phyloP scores from a whole-genome alignment of 2,329 filamentous ascomycete genomes.

The Ophioceras dolichostomum region DNA sequence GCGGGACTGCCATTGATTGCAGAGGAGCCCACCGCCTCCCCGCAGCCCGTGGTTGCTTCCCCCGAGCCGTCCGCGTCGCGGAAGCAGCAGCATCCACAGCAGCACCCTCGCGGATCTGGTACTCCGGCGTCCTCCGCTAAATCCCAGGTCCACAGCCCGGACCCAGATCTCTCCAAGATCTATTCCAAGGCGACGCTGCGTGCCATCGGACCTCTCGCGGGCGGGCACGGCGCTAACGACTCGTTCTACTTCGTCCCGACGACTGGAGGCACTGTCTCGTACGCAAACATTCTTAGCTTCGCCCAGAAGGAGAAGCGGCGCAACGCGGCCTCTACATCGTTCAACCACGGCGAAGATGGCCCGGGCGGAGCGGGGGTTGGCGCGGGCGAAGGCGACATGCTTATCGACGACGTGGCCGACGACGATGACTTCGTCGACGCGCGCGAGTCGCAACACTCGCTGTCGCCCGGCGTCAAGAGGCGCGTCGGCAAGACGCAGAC shows the following conservation, averaged over 20 bases:
- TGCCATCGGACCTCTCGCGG: slow-evolving; percentile 62
- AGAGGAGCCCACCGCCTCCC: slow-evolving; percentile 36
- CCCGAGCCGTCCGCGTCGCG: slow-evolving; percentile 25
- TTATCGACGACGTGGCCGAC: slow-evolving; percentile 30
- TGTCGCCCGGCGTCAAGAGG: slow-evolving; percentile 28
- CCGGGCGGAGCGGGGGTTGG: too few relatives aligned
- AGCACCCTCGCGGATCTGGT: too few relatives aligned
- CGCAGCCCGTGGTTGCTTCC: too few relatives aligned
- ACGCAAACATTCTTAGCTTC: slow-evolving; percentile 74
- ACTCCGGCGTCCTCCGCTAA: too few relatives aligned
- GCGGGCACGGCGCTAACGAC: slow-evolving; percentile 51
- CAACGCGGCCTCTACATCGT: slow-evolving; percentile 33
- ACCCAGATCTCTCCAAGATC: slow-evolving; percentile 70
- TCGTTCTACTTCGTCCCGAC: slow-evolving; percentile 94
- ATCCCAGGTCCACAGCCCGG: slow-evolving; percentile 25
- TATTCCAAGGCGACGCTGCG: slow-evolving; percentile 78
- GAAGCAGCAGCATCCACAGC: slow-evolving; percentile 18
- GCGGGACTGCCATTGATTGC: slow-evolving; percentile 71
- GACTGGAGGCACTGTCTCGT: slow-evolving; percentile 82
- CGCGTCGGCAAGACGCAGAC: slow-evolving; percentile 26
- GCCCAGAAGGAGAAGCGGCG: slow-evolving; percentile 55
- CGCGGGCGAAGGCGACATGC: slow-evolving; percentile 24
- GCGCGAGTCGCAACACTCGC: slow-evolving; percentile 45
- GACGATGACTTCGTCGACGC: slow-evolving; percentile 90
- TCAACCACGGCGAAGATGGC: slow-evolving; percentile 28